phyloP scores from a whole-genome alignment of 1,284 basidiomycete species.

The Trichosporon inkin region DNA sequence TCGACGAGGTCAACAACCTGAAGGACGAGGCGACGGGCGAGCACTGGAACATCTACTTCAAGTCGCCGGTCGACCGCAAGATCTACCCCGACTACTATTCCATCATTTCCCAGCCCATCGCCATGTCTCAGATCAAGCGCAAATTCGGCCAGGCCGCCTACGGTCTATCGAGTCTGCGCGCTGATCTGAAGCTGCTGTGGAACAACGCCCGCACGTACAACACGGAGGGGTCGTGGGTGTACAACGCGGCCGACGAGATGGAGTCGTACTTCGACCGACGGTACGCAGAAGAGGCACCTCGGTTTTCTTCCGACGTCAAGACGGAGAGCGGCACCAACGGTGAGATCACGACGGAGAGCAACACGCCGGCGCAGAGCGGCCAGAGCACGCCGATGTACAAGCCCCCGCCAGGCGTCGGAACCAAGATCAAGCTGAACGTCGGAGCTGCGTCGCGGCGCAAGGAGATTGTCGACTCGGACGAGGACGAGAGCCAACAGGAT shows the following conservation, averaged over 20 bases:
- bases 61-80: slow-evolving; percentile 70
- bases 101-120: slow-evolving; percentile 69
- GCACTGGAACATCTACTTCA: slow-evolving; percentile 77
- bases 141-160: slow-evolving; percentile 73
- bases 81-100: slow-evolving; percentile 90
- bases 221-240: slow-evolving; percentile 69
- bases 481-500: slow-evolving; percentile 24
- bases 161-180: slow-evolving; percentile 65
- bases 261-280: slow-evolving; percentile 72
- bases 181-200: slow-evolving; percentile 85
- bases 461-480: slow-evolving; percentile 22
- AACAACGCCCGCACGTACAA: slow-evolving; percentile 88
- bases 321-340: slow-evolving; percentile 10
- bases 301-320: slow-evolving; percentile 12
- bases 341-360: slow-evolving; percentile 17
- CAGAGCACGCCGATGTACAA: slow-evolving; percentile 48
- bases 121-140: slow-evolving; percentile 81
- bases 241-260: slow-evolving; percentile 87
- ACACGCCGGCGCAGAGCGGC: slow-evolving; percentile 35
- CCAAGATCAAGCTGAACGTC: slow-evolving; percentile 44
- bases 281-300: slow-evolving; percentile 35
- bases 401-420: slow-evolving; percentile 22
- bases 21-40: slow-evolving; percentile 58
- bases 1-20: slow-evolving; percentile 54
- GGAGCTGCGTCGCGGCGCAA: slow-evolving; percentile 22